phyloP scores from a whole-genome alignment of 495 filamentous ascomycete genomes.

The Jackrogersella minutella region DNA sequence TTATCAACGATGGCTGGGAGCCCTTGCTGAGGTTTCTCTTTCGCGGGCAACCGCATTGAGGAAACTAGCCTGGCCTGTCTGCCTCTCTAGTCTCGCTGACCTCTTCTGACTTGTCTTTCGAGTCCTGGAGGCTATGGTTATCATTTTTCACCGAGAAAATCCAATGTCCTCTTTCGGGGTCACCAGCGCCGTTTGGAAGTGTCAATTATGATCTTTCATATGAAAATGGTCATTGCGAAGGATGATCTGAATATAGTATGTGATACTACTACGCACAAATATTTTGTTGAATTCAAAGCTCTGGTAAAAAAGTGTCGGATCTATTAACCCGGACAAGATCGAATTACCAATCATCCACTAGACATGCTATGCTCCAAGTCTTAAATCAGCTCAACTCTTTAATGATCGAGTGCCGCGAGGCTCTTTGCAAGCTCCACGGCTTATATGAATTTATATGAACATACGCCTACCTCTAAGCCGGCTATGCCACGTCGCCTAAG shows the following conservation, averaged over 20 bases:
- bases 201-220: no score
- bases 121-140: not conserved
- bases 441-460: slow-evolving; percentile 38
- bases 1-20: not conserved
- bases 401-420: slow-evolving; percentile 9
- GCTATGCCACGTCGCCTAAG: slow-evolving; percentile 35
- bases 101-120: not conserved
- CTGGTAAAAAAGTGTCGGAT: no score
- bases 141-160: not conserved
- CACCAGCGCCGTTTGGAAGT: no score
- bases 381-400: no score
- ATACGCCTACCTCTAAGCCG: slow-evolving; percentile 7
- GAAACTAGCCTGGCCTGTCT: not conserved
- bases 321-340: no score
- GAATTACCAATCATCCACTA: no score
- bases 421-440: slow-evolving; percentile 15
- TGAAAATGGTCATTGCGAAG: no score
- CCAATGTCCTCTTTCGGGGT: not conserved
- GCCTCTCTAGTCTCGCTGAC: not conserved
- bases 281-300: no score
- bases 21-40: not conserved
- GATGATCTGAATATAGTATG: no score
- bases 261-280: no score
- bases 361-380: no score
- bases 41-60: not conserved